Percentiles rank a stretch among this genome's conserved stretches.
These are phyloP conservation scores for Mixia osmundae DNA, from an alignment of 1,284 basidiomycete species.

Conservation along the genomic window DNA sequence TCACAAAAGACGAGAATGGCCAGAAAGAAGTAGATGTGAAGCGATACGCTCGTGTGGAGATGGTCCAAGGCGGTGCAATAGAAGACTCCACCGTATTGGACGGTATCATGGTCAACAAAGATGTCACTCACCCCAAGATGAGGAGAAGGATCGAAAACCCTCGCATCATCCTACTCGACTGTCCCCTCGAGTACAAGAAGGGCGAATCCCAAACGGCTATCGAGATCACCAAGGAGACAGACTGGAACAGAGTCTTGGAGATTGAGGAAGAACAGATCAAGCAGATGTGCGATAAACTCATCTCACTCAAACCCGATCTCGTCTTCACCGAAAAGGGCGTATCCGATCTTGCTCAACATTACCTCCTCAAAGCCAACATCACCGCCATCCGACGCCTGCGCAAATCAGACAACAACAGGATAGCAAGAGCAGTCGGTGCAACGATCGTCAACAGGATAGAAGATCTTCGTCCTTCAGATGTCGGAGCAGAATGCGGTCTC, in stretches of 20 bases:
- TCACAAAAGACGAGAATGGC: constrained; percentile 9
- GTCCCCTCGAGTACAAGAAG: constrained; percentile 97
- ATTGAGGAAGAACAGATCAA: constrained; percentile 98
- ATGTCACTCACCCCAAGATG: constrained; percentile 97
- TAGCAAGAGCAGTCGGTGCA: constrained; percentile 81
- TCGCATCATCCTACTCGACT: constrained; percentile 74
- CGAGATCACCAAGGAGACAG: constrained; percentile 81
- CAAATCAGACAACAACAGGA: constrained; percentile 97
- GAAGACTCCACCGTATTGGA: constrained; percentile 70
- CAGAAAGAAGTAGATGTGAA: constrained; percentile 79
- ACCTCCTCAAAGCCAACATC: constrained; percentile 68
- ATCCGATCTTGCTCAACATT: constrained; percentile 84
- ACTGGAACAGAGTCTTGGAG: constrained; percentile 79
- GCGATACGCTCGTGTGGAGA: constrained; percentile 90
- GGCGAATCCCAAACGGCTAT: constrained; percentile 97
- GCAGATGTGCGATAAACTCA: constrained; percentile 56
- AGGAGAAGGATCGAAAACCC: constrained; percentile 73
- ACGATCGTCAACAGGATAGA: constrained; percentile 94
- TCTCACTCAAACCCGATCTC: constrained; percentile 86
- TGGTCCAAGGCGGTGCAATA: constrained; percentile 90
- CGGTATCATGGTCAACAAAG: constrained; percentile 96
- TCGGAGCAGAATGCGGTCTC: constrained; percentile 78
- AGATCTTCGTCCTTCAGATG: constrained; percentile 71
- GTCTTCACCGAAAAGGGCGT: constrained; percentile 95
- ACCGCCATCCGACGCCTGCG: constrained; percentile 82